Base-by-base conservation (phyloP, 495 filamentous ascomycete genomes). In the Penicillium herquei region DNA sequence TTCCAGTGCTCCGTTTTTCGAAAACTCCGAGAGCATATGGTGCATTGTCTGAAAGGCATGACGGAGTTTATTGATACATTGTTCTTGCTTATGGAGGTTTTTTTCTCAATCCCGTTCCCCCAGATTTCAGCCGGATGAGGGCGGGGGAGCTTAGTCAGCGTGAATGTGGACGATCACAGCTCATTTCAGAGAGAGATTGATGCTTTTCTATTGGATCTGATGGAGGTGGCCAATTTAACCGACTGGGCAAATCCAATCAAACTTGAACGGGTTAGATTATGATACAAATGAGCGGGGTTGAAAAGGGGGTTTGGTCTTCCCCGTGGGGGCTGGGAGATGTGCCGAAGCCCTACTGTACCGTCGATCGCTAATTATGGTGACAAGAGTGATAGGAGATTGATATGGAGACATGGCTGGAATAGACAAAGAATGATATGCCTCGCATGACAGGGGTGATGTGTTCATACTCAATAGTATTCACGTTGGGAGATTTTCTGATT, bases 1-100 rank as follows among this genome's bases (percentile, higher is more conserved):
- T 80, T 81, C 58, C 76, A 74, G 68, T 82, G 79, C 59, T 82
- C 79, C 14, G 77, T 78, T 64, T 82, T 82, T 61, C 76, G 77
- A 68, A 80, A 82, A 49, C 70, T 74, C 44, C 77, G 70, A 52
- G 78, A 76, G 67, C 79, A 82, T 52, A 79, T 74, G 37, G 62
- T 70, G 57, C 79, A 82, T 65, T 80, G 76, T 65, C 70, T 74
- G 52, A 78, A 62, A 58, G 78, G 75, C 76, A 79, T 77, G 70
- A 61, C 65, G 66, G 10, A 21, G n/a, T 10, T 39, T 14, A 21
- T 12, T 1, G 8, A 30, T 30, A 17, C 6, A 18, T 9, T 4
- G 31, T 41, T 21, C 16, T 18, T 26, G 18, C 35, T 37, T 18
- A 30, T 33, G 30, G 47, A 37, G 7, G 31, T 46, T 17, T 12